Evolutionary conservation across 306 rosid genomes (phyloP), one percentile per base, ranked within the genome.

Genomic region (Corylus heterophylla): DNA sequence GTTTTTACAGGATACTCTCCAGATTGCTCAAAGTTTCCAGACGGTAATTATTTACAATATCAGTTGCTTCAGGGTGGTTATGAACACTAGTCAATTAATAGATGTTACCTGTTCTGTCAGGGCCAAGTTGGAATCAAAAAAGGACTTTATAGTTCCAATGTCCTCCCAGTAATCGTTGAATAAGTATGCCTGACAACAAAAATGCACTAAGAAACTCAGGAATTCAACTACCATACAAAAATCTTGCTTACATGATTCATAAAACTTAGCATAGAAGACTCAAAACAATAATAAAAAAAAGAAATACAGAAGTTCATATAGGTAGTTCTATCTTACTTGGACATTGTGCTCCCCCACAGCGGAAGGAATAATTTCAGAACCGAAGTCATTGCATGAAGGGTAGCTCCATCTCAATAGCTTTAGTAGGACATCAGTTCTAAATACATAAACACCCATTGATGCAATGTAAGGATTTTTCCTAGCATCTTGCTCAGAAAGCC

Each of bases 111-210:
- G 96, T n/a, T 91, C 97, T 74, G 99, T 95, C 54, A 95, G 92
- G 75, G 96, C 99, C 80, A 95, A 80, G 86, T 93, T 95, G 72
- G 99, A 92, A 76, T 91, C 93, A 64, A 95, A 95, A 83, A 95
- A 93, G 68, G 99, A 93, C 87, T 90, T 86, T 35, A 95, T 84
- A 72, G 99, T 95, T 85, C 98, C 99, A 78, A 95, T 93, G 81
- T 93, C 99, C 84, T 95, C 99, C 99, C 99, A 95, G 83, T 95
- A 93, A 83, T 95, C 98, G 83, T 95, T 93, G 87, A 93, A 95
- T 77, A 95, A 80, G 86, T 86, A 93, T 49, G 99, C 98, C 99
- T 95, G 86, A 76, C 42, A 82, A 83, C n/a, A 79, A 61, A 77
- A 77, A 63, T 10, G 54, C 54, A 78, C 11, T 18, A 75, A 72